Evolutionary conservation across 345 rosid species (phyloP).

Genomic region (Melaleuca quinquenervia): DNA sequence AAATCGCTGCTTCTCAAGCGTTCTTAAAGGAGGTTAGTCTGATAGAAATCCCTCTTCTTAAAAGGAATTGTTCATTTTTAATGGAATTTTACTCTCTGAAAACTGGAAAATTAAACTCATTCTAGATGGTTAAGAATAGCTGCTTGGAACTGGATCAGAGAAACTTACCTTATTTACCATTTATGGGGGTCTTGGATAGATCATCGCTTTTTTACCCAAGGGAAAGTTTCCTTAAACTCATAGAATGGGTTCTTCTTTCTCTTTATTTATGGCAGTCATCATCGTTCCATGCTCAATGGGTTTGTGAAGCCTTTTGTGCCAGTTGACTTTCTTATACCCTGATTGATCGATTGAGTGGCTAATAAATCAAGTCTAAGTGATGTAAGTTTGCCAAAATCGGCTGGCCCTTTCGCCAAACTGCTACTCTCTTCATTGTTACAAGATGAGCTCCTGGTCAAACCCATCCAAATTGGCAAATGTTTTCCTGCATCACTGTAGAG

Average conservation of each 20-base stretch:
- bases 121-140: neutral
- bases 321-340: neutral
- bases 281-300: neutral
- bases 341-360: neutral
- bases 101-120: neutral
- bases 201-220: neutral
- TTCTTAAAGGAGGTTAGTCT: conserved; percentile 64
- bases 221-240: neutral
- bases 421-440: neutral
- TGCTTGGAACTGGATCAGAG: neutral
- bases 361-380: neutral
- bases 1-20: conserved; percentile 56
- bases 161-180: neutral
- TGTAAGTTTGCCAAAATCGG: neutral
- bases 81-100: neutral
- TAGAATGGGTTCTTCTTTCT: neutral
- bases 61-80: neutral
- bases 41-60: neutral
- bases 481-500: neutral
- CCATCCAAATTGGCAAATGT: neutral
- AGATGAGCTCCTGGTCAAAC: neutral
- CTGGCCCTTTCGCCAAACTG: neutral
- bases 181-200: neutral
- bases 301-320: neutral
- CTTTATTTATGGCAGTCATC: neutral